Percentiles rank a stretch among this genome's conserved stretches.
Conservation (phyloP, 768 basidiomycete genomes). For the Amanita molliuscula region DNA sequence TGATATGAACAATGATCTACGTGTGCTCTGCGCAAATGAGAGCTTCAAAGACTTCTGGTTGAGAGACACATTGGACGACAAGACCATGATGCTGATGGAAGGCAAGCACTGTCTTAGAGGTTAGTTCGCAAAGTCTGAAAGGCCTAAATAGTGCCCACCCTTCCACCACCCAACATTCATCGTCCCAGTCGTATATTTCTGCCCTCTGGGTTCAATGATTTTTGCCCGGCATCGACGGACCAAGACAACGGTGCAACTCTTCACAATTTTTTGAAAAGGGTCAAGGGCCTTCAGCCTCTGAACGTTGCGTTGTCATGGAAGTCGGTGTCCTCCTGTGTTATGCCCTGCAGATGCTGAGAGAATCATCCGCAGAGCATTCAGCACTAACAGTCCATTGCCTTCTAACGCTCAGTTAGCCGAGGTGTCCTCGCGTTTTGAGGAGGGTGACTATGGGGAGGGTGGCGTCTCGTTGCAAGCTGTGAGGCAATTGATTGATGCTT, state of each 20-base stretch:
- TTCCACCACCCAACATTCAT: slow-evolving; percentile 2
- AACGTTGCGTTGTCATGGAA: slow-evolving; percentile 58
- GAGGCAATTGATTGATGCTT: neutral
- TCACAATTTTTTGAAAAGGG: slow-evolving; percentile 36
- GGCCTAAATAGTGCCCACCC: neutral
- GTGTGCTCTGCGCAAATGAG: neutral
- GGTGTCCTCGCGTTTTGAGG: slow-evolving; percentile 14
- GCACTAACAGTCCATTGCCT: slow-evolving; percentile 26
- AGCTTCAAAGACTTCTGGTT: neutral
- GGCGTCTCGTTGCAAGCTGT: neutral
- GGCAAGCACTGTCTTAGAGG: neutral
- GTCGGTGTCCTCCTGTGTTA: slow-evolving; percentile 24
- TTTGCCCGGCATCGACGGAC: neutral
- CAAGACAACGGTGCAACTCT: neutral
- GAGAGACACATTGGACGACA: slow-evolving; percentile 1
- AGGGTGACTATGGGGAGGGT: neutral
- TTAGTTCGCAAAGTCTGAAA: neutral
- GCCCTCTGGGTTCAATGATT: neutral
- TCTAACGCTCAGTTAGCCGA: slow-evolving; percentile 20
- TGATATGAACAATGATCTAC: neutral
- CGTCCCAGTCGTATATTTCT: neutral
- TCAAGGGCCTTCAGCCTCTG: slow-evolving; percentile 48
- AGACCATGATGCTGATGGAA: slow-evolving; percentile 4
- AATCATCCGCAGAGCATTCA: slow-evolving; percentile 35
- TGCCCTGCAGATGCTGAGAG: neutral